Conservation (phyloP, 2,329 filamentous ascomycete genomes). For the Fusarium kyushuense region DNA sequence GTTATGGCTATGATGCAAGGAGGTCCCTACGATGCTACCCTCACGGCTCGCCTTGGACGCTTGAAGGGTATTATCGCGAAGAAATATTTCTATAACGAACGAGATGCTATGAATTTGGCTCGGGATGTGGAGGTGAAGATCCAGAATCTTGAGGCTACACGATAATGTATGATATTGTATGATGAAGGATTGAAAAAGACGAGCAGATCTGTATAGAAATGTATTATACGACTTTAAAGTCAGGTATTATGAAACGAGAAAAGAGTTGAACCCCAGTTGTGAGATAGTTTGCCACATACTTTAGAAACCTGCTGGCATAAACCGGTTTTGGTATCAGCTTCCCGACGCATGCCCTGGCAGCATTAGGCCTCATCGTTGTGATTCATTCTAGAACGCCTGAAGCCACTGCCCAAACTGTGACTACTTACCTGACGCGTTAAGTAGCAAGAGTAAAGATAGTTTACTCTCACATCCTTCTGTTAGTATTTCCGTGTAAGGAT, state of each 20-base stretch:
- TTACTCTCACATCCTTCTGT: no score
- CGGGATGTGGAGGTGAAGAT: background rate
- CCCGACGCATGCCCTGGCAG: no score
- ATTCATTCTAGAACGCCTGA: no score
- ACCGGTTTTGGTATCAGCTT: no score
- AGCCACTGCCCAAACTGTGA: no score
- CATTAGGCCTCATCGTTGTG: no score
- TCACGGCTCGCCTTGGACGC: constrained; percentile 43
- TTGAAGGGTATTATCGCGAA: constrained; percentile 15
- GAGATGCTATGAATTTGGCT: background rate
- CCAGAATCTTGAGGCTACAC: background rate
- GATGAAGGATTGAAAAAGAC: background rate
- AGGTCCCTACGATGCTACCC: constrained; percentile 51
- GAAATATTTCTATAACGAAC: constrained; percentile 8
- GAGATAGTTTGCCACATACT: background rate
- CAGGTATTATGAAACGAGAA: no score
- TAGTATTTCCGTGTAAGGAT: no score
- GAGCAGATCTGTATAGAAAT: constrained; percentile 1
- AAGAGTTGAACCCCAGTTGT: background rate
- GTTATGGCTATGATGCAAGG: constrained; percentile 56
- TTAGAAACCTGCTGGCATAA: no score
- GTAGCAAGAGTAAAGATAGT: no score
- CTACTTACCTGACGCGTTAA: no score
- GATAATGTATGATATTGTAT: constrained; percentile 1
- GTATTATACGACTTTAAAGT: background rate